A percentile compares a stretch with the other conserved stretches of the same genome.
Evolutionary conservation across 805 yeast genomes (phyloP).

Genomic region (Metschnikowia orientalis): DNA sequence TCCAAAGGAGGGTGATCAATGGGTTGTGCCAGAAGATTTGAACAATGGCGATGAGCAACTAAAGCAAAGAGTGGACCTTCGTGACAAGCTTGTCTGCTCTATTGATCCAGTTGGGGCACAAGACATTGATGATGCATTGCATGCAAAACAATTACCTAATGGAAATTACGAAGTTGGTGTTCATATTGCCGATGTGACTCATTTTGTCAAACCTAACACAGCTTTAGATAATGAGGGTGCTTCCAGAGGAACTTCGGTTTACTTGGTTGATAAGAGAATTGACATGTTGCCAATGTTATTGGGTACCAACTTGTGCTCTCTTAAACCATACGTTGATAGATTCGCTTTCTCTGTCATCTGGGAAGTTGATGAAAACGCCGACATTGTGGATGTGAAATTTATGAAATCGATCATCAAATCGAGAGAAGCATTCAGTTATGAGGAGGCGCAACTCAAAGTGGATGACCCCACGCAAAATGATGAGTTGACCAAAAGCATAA

Average conservation of each 20-base stretch:
- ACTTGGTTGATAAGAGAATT: conserved; percentile 94
- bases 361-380: conserved; percentile 87
- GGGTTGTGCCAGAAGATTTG: conserved; percentile 77
- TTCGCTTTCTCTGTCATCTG: conserved; percentile 93
- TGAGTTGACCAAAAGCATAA: conserved; percentile 84
- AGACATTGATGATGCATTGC: conserved; percentile 97
- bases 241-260: conserved; percentile 94
- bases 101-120: conserved; percentile 98
- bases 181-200: conserved; percentile 98
- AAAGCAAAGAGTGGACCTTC: conserved; percentile 71
- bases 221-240: conserved; percentile 96
- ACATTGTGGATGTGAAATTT: conserved; percentile 72
- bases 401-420: conserved; percentile 88
- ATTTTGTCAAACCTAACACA: conserved; percentile 90
- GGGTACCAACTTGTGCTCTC: conserved; percentile 94
- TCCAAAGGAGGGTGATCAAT: conserved; percentile 88
- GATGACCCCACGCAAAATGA: conserved; percentile 75
- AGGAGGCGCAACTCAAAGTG: conserved; percentile 85
- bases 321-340: conserved; percentile 92
- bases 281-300: conserved; percentile 96
- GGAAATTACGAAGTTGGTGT: conserved; percentile 98
- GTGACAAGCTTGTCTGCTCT: conserved; percentile 87
- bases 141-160: conserved; percentile 77
- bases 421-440: conserved; percentile 91
- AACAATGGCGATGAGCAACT: conserved; percentile 49